phyloP scores from a whole-genome alignment of 768 basidiomycete genomes.

The Mycena alexandri region DNA sequence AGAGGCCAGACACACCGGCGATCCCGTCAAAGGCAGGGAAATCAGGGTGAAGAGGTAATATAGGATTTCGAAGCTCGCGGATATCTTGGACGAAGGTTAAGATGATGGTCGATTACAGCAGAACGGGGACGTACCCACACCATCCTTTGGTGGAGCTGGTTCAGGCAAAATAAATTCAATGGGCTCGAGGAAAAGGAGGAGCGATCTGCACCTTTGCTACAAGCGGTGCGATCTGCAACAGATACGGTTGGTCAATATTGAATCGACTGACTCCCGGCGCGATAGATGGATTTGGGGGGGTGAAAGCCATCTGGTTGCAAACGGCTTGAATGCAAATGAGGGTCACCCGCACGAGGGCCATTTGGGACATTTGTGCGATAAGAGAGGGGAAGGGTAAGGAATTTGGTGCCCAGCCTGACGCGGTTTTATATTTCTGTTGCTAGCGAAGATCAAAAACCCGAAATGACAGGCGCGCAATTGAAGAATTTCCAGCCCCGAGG shows the following conservation, averaged over 20 bases:
- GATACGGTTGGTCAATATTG: conserved; percentile 56
- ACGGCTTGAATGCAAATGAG: conserved; percentile 57
- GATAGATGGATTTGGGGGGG: conserved; percentile 63
- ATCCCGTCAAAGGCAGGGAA: conserved; percentile 47
- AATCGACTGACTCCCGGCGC: conserved; percentile 54
- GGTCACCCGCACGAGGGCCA: conserved; percentile 56
- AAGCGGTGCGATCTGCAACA: conserved; percentile 62
- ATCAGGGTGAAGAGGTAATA: conserved; percentile 41
- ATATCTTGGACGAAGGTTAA: conserved; percentile 40
- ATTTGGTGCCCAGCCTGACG: not conserved
- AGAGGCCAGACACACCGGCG: conserved; percentile 45
- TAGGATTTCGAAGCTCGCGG: conserved; percentile 53
- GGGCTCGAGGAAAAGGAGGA: not conserved
- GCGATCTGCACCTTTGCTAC: conserved; percentile 56
- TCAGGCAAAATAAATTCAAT: conserved; percentile 33
- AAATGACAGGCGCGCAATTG: conserved; percentile 17
- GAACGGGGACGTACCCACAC: conserved; percentile 33
- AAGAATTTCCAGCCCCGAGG: conserved; percentile 4
- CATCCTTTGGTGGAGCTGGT: conserved; percentile 19
- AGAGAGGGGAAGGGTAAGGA: not conserved
- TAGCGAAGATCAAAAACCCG: conserved; percentile 25
- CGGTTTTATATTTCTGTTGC: conserved; percentile 15
- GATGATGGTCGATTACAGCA: conserved; percentile 20
- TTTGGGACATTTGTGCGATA: conserved; percentile 36
- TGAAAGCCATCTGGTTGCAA: conserved; percentile 59